Conservation (phyloP, 2,329 filamentous ascomycete genomes). For the Magnaporthiopsis incrustans region DNA sequence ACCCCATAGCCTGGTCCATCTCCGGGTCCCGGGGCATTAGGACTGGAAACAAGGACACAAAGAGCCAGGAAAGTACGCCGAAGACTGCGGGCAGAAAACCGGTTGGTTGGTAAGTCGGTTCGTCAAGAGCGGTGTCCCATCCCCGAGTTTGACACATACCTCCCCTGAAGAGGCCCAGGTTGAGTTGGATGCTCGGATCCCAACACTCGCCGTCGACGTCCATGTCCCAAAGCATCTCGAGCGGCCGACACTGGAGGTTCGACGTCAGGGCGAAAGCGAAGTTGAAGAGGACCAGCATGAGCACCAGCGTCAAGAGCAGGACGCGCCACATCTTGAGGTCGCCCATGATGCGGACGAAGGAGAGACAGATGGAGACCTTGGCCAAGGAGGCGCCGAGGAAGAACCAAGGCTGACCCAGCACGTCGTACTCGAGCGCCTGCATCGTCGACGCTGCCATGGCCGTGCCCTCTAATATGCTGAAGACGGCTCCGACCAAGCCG, state of each 20-base stretch:
- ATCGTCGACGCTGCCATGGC: constrained; percentile 16
- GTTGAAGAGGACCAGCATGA: constrained; percentile 24
- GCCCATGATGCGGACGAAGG: constrained; percentile 24
- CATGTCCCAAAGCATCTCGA: constrained; percentile 28
- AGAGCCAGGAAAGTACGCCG: constrained; percentile 27
- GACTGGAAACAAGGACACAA: constrained; percentile 25
- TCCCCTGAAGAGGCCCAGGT: constrained; percentile 28
- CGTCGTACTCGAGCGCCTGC: constrained; percentile 25
- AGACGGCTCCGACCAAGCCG: constrained; percentile 25
- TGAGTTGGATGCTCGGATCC: constrained; percentile 22
- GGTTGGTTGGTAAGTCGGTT: too few relatives aligned
- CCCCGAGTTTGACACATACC: constrained; percentile 8
- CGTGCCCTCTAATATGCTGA: constrained; percentile 24
- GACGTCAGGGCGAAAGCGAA: constrained; percentile 23
- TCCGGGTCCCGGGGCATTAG: constrained; percentile 23
- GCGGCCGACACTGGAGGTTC: constrained; percentile 28
- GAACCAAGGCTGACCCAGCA: constrained; percentile 28
- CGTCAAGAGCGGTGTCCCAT: not conserved
- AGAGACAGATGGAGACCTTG: constrained; percentile 29
- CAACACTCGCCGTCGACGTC: constrained; percentile 23
- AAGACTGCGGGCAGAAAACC: constrained; percentile 17
- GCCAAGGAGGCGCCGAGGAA: constrained; percentile 25
- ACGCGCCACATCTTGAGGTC: constrained; percentile 22
- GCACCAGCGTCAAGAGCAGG: constrained; percentile 21
- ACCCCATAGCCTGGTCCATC: constrained; percentile 19